phyloP scores from a whole-genome alignment of 352 stramenopile species.

The Phytophthora megakarya region DNA sequence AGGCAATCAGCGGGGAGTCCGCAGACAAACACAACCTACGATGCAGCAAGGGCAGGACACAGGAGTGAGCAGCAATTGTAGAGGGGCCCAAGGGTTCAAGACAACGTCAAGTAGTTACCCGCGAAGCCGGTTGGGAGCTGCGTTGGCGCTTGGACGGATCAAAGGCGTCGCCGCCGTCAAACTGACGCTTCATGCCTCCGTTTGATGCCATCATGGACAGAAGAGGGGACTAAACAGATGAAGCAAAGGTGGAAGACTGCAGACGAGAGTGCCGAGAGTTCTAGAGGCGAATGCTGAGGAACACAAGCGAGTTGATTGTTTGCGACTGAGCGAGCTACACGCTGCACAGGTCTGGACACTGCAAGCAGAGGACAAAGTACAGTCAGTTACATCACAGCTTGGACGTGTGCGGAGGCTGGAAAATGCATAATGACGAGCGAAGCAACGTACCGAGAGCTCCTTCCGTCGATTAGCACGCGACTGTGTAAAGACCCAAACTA shows the following conservation, averaged over 20 bases:
- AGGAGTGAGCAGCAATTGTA: constrained; percentile 26
- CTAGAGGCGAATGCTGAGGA: no score
- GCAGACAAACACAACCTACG: constrained; percentile 80
- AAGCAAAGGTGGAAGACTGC: constrained; percentile 19
- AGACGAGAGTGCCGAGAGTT: constrained; percentile 24
- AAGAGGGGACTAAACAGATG: no score
- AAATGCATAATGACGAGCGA: constrained; percentile 6
- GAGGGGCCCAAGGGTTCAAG: constrained; percentile 1
- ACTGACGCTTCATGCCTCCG: constrained; percentile 51
- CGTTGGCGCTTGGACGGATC: constrained; percentile 46
- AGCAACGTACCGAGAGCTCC: constrained; percentile 15
- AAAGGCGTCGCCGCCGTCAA: constrained; percentile 38
- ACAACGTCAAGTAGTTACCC: constrained; percentile 42
- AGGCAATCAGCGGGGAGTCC: constrained; percentile 76
- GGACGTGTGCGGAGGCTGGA: neutral
- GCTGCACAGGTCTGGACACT: constrained; percentile 9
- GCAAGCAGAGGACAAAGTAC: constrained; percentile 7
- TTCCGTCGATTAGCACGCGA: constrained; percentile 1
- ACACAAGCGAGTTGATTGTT: no score
- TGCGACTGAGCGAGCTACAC: constrained; percentile 14
- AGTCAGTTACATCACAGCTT: neutral
- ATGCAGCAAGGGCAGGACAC: constrained; percentile 27
- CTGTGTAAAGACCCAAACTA: neutral
- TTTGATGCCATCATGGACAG: constrained; percentile 20
- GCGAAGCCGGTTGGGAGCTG: constrained; percentile 41